Base-by-base conservation (phyloP, 1,139 yeast genomes). In the Groenewaldozyma sp. region DNA sequence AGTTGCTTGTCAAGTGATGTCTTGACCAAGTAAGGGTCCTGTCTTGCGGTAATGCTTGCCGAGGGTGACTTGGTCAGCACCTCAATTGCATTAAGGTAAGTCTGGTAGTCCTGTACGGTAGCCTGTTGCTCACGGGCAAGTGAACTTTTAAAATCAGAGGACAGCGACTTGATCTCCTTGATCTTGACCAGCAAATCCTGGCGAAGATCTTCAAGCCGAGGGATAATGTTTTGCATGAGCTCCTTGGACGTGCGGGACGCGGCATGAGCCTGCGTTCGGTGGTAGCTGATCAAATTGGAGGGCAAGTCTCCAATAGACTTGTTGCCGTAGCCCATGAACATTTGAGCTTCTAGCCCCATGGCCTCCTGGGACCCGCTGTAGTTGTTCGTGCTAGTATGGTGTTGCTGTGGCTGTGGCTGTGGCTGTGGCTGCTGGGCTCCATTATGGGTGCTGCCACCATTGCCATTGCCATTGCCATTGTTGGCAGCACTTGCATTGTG, bases 251-350 rank as follows among this genome's bases (percentile, higher is more conserved):
- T 73, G 43, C 76, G 70, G 32, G 78, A 73, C 1, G 87, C 78
- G 37, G 74, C 68, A 16, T 74, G 64, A 1, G 87, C 88, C 53
- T 81, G 74, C 35, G 78, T 74, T 32, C 81, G 77, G 60, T 87
- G 96, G 58, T 69, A 84, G 52, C 78, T 78, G 44, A 78, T 72
- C 47, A 87, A 64, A n/a, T 78, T 66, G 4, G 76, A 73, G 2
- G 95, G 94, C 33, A 87, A 65, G 59, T 86, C 95, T 53, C 81
- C 86, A 40, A 87, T 71, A 3, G 94, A 82, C 3, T 88, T 91
- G 53, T 76, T 76, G 13, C 95, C 95, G 29, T 73, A 66, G 0
- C 94, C 88, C 39, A 83, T 60, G 50, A 79, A 81, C 62, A 70
- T 75, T 49, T 64, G 63, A 43, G 68, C 68, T 37, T 75, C 54